Conservation (phyloP, 2,329 filamentous ascomycete species). For the Epichloe bromicola region DNA sequence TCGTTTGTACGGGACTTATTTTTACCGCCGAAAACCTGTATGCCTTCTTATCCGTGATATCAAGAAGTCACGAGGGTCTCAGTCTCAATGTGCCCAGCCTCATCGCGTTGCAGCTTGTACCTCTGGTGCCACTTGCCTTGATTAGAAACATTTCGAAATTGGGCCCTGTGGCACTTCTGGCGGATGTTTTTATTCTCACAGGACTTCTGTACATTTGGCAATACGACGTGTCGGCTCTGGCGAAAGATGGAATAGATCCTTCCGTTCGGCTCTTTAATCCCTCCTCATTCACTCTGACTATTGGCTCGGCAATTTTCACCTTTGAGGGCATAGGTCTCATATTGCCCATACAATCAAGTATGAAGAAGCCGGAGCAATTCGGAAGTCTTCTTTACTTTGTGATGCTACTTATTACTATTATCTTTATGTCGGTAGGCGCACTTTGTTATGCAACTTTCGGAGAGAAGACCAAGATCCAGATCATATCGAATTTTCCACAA, state of each 20-base stretch:
- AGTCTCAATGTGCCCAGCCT: constrained; percentile 39
- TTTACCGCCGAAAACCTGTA: constrained; percentile 64
- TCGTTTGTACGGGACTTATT: constrained; percentile 65
- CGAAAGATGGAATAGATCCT: constrained; percentile 40
- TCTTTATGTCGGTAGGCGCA: constrained; percentile 60
- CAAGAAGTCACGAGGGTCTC: constrained; percentile 33
- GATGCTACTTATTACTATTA: constrained; percentile 60
- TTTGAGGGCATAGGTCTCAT: constrained; percentile 70
- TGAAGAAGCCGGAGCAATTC: constrained; percentile 58
- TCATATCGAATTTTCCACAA: constrained; percentile 67
- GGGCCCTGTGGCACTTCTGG: constrained; percentile 53
- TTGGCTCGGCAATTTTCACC: constrained; percentile 64
- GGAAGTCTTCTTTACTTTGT: constrained; percentile 50
- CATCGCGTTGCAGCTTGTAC: constrained; percentile 51
- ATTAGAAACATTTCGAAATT: constrained; percentile 67
- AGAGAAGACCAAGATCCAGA: constrained; percentile 53
- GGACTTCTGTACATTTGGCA: constrained; percentile 63
- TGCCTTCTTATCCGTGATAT: constrained; percentile 53
- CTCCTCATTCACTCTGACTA: constrained; percentile 52
- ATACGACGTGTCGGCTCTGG: constrained; percentile 49
- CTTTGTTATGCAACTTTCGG: constrained; percentile 67
- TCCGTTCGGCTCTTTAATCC: constrained; percentile 60
- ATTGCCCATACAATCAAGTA: constrained; percentile 62
- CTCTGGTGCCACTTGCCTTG: constrained; percentile 53
- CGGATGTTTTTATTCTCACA: constrained; percentile 59